These are phyloP conservation scores for Suillus bovinus DNA, from an alignment of 768 basidiomycete species.

Conservation along the genomic window DNA sequence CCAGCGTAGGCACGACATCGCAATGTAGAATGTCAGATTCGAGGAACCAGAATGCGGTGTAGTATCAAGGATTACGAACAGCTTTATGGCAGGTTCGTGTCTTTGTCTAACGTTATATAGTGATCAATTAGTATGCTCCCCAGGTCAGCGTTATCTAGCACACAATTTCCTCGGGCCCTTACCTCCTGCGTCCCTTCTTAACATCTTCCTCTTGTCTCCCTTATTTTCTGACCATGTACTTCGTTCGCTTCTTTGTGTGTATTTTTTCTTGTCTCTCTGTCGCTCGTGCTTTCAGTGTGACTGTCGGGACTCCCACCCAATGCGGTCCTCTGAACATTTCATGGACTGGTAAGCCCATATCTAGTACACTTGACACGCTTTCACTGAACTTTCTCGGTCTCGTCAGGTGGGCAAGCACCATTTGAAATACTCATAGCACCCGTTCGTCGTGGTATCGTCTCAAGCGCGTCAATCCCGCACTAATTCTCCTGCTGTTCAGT, in stretches of 20 bases:
- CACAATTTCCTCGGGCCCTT: too few species aligned
- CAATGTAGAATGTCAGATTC: not conserved
- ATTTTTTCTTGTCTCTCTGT: slow-evolving; percentile 22
- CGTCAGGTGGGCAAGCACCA: slow-evolving; percentile 57
- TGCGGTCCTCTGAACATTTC: slow-evolving; percentile 60
- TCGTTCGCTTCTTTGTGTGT: slow-evolving; percentile 20
- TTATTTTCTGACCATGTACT: slow-evolving; percentile 26
- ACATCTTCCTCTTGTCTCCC: slow-evolving; percentile 13
- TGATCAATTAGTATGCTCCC: not conserved
- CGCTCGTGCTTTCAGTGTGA: slow-evolving; percentile 44
- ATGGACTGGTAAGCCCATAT: slow-evolving; percentile 55
- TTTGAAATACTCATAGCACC: slow-evolving; percentile 51
- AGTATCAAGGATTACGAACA: not conserved
- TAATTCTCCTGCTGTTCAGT: slow-evolving; percentile 33
- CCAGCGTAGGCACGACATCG: not conserved
- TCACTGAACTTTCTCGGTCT: not conserved
- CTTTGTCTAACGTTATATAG: not conserved
- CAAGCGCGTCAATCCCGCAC: not conserved
- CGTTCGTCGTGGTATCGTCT: slow-evolving; percentile 31
- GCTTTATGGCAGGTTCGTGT: not conserved
- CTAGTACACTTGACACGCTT: not conserved
- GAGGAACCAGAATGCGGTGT: not conserved
- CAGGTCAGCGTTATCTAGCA: not conserved
- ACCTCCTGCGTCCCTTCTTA: slow-evolving; percentile 4
- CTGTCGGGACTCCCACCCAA: slow-evolving; percentile 50